Evolutionary conservation across 441 rosid genomes (phyloP), one percentile per base, ranked within the genome.

Genomic region (Gossypium armourianum): DNA sequence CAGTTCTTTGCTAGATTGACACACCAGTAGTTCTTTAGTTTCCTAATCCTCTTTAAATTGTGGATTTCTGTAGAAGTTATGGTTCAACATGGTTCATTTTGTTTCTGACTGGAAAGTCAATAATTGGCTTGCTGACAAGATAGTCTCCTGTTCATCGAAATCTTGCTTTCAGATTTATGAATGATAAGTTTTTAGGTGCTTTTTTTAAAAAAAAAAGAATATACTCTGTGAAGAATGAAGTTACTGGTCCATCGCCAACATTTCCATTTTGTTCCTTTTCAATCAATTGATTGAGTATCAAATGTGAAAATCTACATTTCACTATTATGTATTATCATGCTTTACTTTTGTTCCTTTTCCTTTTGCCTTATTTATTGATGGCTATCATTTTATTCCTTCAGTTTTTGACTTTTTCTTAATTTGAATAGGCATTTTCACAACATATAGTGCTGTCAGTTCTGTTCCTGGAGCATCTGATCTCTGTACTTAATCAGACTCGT

Each of bases 381-480:
- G 54, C 24, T 67, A 26, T 63, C n/a, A 50, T 53, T 6, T 24
- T 40, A 20, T 72, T 62, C 15, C 62, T 40, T 63, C 71, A 3
- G 54, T 76, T 55, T 28, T 62, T 63, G 10, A 16, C 47, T 4
- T 69, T 56, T 23, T 32, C 53, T 72, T 53, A 63, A 58, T 62
- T 69, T 75, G 71, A 52, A 43, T 75, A 95, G 97, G 96, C 84
- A 73, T 95, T 95, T 78, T 86, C 99, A 66, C 97, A 92, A 76
- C 97, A 95, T 79, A 63, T 81, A 0, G 84, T 80, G 60, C 96
- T 95, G 62, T 92, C 99, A 15, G 74, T 81, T 82, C 79, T 73
- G 74, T 95, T 95, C 76, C 85, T 95, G 86, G 97, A 87, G 77
- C 95, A 95, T 79, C 79, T 92, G 64, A 87, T 92, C 78, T 85